Base-by-base conservation (phyloP, 495 filamentous ascomycete genomes). In the Aspergillus taichungensis region DNA sequence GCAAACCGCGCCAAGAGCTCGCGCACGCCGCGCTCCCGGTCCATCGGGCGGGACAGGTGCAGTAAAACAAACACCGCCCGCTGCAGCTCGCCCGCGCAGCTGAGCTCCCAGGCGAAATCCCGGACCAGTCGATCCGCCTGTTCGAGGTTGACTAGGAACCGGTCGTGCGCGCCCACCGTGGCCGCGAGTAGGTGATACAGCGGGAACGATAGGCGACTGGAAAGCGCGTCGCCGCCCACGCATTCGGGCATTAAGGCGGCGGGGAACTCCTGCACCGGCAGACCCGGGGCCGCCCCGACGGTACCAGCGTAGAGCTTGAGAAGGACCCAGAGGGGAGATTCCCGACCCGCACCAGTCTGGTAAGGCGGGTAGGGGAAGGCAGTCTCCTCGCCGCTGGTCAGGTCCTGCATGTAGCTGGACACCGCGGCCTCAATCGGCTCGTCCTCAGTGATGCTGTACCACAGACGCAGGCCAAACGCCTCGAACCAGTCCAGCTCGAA, bases 401-500 rank as follows among this genome's bases (percentile, higher is more conserved):
- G 67, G 53, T 95, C 86, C 18, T 78, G 57, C 37, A 74, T 65
- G 62, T 83, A 95, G 12, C 74, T 75, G 27, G 73, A 63, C 13
- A 95, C 78, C 8, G 88, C 89, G 38, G 68, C 71, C 42, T 83
- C 77, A 30, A 94, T 70, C 33, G 77, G 71, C 31, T 87, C 79
- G 37, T 82, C 73, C 27, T 79, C 70, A 8, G 73, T 69, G 35
- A 80, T 86, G 33, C 76, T 79, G 60, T 95, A 96, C 81, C 85
- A 95, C 7, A 97, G 73, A 39, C 89, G 79, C 13, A 98, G 73
- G 10, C 87, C 94, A 59, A 98, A 95, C 1, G 88, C 83, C 52
- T 92, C 88, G 62, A 84, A 78, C 92, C 92, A 98, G 59, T 94
- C 83, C 30, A 98, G 69, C 6, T 80, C 77, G 56, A 96, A 98